Base-by-base conservation (phyloP, 306 rosid species). In the Sicyos baderoa region DNA sequence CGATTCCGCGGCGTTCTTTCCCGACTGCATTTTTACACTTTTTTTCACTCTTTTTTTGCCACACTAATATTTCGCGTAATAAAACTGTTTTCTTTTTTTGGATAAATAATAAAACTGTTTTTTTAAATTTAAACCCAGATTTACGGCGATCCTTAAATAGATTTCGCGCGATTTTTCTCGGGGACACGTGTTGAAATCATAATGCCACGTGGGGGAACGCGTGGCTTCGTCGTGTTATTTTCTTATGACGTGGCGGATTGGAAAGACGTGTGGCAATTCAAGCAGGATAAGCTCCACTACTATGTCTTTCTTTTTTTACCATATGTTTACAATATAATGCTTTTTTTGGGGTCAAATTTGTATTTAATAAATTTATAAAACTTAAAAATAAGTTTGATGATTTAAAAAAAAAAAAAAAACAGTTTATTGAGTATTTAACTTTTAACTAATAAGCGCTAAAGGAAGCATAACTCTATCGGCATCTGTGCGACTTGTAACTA, bases 11-110 rank as follows among this genome's bases (percentile, higher is more conserved):
- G 83, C 80, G 60, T 81, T 79, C 79, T 57, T 86, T 19, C 82
- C 85, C 61, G 82, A 23, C 74, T 84, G 87, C 92, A 87, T 87
- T 79, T 80, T 78, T 56, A 0, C 17, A 44, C 22, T 1, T 9
- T 15, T 57, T 35, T 32, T 15, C 16, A 6, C 0, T 6, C 2
- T 0, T 55, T 62, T 40, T 42, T 42, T 18, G 10, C 16, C 1
- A 4, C 67, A 16, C 12, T 1, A 60, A 9, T 9, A 9, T 15
- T 59, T 29, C 2, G 3, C 18, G 13, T 54, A 16, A 19, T 18
- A 35, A 60, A 32, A 6, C 15, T 19, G 12, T 32, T 35, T n/a
- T n/a, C n/a, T n/a, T n/a, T n/a, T n/a, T n/a, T n/a, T n/a, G n/a
- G n/a, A n/a, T n/a, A n/a, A n/a, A n/a, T 54, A 16, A 19, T 18